Evolutionary conservation across 331 rosid species (phyloP), one percentile per base, ranked within the genome.

Genomic region (Quercus phellos): DNA sequence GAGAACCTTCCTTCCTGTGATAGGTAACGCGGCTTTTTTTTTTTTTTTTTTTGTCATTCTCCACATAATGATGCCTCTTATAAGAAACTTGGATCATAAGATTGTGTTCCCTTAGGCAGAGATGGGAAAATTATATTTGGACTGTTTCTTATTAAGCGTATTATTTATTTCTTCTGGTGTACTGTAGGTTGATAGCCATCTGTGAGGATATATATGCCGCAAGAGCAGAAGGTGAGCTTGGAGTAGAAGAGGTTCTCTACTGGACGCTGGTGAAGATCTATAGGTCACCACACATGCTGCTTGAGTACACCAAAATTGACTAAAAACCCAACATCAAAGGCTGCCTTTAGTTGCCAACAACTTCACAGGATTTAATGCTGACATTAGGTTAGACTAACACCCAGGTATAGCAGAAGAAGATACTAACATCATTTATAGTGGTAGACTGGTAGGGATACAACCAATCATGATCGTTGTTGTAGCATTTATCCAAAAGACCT

Each of bases 201-300:
- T 93, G 98, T 26, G 99, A 95, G 79, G 99, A 95, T 46, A 95
- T 93, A 84, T 95, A 95, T 82, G 96, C 98, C 50, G 98, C 99
- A 72, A 91, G 99, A 86, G 99, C 99, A 9, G 99, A 95, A 82
- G 99, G 98, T 59, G 98, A 93, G 85, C 99, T 95, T 84, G 98
- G 87, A 83, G 84, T 93, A 76, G 99, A 95, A 83, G 99, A 95
- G 85, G 94, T 93, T 43, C 90, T 95, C 21, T 95, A 93, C 86
- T 91, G 99, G 99, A 95, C 98, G 0, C 89, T 95, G 3, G 99
- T 95, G 87, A 95, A 95, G 82, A 91, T 95, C 78, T 95, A 95
- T 84, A 78, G 98, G 85, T 95, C 99, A 21, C 98, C 99, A 0
- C 99, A 95, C 82, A 90, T 95, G 99, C 87, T 95, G 80, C 94